phyloP scores from a whole-genome alignment of 139 green algal species.

The Chlorokybus atmophyticus region DNA sequence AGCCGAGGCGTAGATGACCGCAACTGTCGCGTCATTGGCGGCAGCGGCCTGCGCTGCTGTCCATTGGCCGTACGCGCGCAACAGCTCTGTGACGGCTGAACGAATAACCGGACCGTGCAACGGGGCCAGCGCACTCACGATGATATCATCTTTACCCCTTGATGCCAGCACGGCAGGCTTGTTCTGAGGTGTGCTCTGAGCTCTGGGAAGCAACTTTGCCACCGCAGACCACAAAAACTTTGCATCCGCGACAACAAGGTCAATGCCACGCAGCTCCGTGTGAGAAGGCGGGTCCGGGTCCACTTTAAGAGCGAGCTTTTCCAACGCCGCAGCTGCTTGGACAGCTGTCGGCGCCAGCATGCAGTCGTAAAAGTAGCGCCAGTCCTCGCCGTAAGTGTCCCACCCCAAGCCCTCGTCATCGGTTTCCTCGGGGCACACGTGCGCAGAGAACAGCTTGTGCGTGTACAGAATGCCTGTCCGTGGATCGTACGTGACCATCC shows the following conservation, averaged over 20 bases:
- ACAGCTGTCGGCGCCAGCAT: conserved; percentile 73
- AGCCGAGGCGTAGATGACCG: conserved; percentile 80
- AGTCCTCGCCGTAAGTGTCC: conserved; percentile 61
- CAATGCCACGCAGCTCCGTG: conserved; percentile 10
- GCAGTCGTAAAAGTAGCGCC: conserved; percentile 87
- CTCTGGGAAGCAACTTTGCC: too few relatives aligned
- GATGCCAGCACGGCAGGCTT: too few relatives aligned
- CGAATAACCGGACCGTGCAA: conserved; percentile 73
- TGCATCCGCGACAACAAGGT: conserved; percentile 8
- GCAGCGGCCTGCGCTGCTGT: conserved; percentile 34
- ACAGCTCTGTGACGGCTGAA: conserved; percentile 46
- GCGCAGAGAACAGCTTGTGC: conserved; percentile 61
- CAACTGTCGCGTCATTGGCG: conserved; percentile 28
- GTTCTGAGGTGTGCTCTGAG: too few relatives aligned
- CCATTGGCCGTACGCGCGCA: conserved; percentile 55
- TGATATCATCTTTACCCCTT: too few relatives aligned
- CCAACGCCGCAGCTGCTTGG: conserved; percentile 46
- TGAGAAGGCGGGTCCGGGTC: conserved; percentile 22
- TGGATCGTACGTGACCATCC: conserved; percentile 46
- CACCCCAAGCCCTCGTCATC: conserved; percentile 50
- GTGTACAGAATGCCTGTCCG: conserved; percentile 50
- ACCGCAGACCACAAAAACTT: too few relatives aligned
- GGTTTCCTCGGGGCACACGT: not conserved
- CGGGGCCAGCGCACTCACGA: conserved; percentile 40
- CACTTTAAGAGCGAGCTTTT: conserved; percentile 55